These are phyloP conservation scores for Backusella circina DNA, from an alignment of 192 early-diverging fungal genomes.

Conservation along the genomic window DNA sequence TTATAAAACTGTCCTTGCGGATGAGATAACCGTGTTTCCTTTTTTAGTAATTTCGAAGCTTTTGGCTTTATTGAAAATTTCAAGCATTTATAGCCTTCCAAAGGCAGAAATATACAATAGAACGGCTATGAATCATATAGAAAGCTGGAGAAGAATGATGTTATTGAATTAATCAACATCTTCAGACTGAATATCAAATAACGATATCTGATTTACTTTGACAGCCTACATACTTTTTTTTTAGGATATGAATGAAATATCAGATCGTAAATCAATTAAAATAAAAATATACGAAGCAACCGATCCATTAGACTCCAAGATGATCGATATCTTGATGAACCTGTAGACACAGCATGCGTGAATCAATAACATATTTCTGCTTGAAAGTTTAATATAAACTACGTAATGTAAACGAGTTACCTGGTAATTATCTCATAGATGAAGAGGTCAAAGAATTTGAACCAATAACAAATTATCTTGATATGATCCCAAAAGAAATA, in stretches of 20 bases:
- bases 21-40: no score
- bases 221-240: slow-evolving; percentile 14
- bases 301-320: slow-evolving; percentile 10
- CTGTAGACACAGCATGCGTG: slow-evolving; percentile 8
- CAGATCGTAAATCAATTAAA: slow-evolving; percentile 15
- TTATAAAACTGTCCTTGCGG: no score
- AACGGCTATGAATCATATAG: no score
- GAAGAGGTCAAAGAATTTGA: slow-evolving; percentile 19
- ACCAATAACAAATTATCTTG: slow-evolving; percentile 11
- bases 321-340: slow-evolving; percentile 12
- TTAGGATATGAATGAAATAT: slow-evolving; percentile 16
- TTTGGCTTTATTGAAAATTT: no score
- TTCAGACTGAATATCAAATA: slow-evolving; percentile 13
- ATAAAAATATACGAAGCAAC: slow-evolving; percentile 13
- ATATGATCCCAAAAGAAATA: neutral
- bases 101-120: no score
- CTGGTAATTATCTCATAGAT: slow-evolving; percentile 13
- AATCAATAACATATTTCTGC: slow-evolving; percentile 11
- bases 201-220: slow-evolving; percentile 8
- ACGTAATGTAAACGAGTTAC: slow-evolving; percentile 17
- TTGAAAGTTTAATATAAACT: slow-evolving; percentile 12
- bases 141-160: slow-evolving; percentile 10
- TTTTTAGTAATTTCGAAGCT: no score
- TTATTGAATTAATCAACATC: slow-evolving; percentile 7
- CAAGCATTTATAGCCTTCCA: no score